phyloP scores from a whole-genome alignment of 2,329 filamentous ascomycete genomes.

The Venturia carpophila region DNA sequence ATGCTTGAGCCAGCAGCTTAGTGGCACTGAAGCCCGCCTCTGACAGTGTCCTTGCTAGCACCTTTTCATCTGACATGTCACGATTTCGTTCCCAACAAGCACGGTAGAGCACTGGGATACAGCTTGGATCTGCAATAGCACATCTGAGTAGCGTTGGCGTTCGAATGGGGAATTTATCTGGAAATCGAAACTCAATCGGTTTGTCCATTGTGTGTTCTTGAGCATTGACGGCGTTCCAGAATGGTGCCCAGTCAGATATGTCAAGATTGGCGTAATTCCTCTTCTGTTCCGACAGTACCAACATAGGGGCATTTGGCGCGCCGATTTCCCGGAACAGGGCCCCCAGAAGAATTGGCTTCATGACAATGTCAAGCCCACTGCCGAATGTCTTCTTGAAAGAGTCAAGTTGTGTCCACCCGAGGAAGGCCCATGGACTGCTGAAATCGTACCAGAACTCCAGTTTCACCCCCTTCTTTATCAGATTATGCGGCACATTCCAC shows the following conservation, averaged over 20 bases:
- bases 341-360: slow-evolving; percentile 30
- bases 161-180: slow-evolving; percentile 29
- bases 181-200: slow-evolving; percentile 27
- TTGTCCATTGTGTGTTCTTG: slow-evolving; percentile 26
- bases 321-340: slow-evolving; percentile 32
- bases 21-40: slow-evolving; percentile 26
- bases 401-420: slow-evolving; percentile 29
- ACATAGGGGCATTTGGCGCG: slow-evolving; percentile 28
- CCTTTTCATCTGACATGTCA: slow-evolving; percentile 26
- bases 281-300: slow-evolving; percentile 25
- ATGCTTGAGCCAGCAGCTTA: slow-evolving; percentile 26
- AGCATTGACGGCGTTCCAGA: slow-evolving; percentile 28
- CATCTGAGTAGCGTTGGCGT: slow-evolving; percentile 29
- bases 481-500: neutral
- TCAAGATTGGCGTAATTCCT: slow-evolving; percentile 27
- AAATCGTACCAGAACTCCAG: slow-evolving; percentile 32
- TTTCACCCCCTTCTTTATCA: slow-evolving; percentile 17
- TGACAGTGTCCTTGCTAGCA: slow-evolving; percentile 25
- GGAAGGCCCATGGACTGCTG: slow-evolving; percentile 30
- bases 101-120: slow-evolving; percentile 25
- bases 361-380: slow-evolving; percentile 23
- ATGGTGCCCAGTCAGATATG: slow-evolving; percentile 28
- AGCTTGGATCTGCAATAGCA: slow-evolving; percentile 26
- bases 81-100: slow-evolving; percentile 30
- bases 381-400: slow-evolving; percentile 27